Conservation (phyloP, 768 basidiomycete species). For the Collybia nuda region DNA sequence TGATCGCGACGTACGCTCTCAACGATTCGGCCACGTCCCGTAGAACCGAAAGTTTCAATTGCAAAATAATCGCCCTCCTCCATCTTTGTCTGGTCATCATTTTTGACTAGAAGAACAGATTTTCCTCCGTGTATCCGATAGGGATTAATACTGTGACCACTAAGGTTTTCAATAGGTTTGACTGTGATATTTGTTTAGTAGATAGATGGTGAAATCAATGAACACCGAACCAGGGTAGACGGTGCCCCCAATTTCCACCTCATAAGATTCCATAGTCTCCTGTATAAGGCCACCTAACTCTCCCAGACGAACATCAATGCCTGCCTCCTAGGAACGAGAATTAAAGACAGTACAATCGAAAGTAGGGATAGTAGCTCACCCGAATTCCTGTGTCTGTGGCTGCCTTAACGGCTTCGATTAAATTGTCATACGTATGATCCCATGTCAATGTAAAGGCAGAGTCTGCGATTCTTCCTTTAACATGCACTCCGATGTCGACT, state of each 20-base stretch:
- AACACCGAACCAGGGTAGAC: slow-evolving; percentile 65
- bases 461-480: slow-evolving; percentile 92
- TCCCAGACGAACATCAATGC: slow-evolving; percentile 92
- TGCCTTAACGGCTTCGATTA: slow-evolving; percentile 89
- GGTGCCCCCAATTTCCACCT: slow-evolving; percentile 90
- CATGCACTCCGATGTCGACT: slow-evolving; percentile 97
- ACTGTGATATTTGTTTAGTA: slow-evolving; percentile 44
- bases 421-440: slow-evolving; percentile 86
- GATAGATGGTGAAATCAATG: not conserved
- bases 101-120: slow-evolving; percentile 86
- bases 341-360: too few species aligned
- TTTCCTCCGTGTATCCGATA: slow-evolving; percentile 96
- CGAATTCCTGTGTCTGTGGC: slow-evolving; percentile 92
- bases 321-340: slow-evolving; percentile 71
- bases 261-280: slow-evolving; percentile 99
- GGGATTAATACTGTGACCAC: slow-evolving; percentile 88
- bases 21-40: slow-evolving; percentile 84
- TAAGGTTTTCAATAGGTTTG: slow-evolving; percentile 91
- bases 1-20: slow-evolving; percentile 57
- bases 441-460: slow-evolving; percentile 94
- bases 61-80: slow-evolving; percentile 99
- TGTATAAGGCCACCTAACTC: slow-evolving; percentile 92
- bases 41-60: slow-evolving; percentile 99
- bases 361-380: slow-evolving; percentile 34
- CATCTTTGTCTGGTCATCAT: slow-evolving; percentile 92